phyloP scores from a whole-genome alignment of 306 rosid species.

The Cucurbita pepo region DNA sequence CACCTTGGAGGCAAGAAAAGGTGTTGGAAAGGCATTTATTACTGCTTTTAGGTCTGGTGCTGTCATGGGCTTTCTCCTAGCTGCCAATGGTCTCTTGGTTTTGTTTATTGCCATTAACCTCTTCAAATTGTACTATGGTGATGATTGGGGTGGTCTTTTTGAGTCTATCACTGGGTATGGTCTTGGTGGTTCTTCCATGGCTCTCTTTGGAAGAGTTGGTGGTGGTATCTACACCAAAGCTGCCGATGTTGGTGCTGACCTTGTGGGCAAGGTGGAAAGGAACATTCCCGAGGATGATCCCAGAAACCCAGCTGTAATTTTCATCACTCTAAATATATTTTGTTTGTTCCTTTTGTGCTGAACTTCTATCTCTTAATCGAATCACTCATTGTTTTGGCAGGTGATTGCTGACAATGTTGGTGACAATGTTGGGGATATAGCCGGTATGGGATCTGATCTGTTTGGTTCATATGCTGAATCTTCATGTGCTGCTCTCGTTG shows the following conservation, averaged over 20 bases:
- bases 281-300: slow-evolving; percentile 96
- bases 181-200: slow-evolving; percentile 98
- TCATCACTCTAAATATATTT: background rate
- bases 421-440: slow-evolving; percentile 94
- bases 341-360: background rate
- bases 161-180: slow-evolving; percentile 98
- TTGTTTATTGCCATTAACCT: slow-evolving; percentile 59
- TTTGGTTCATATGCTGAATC: slow-evolving; percentile 97
- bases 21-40: slow-evolving; percentile 93
- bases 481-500: slow-evolving; percentile 96
- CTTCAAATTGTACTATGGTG: slow-evolving; percentile 83
- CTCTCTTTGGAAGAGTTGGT: slow-evolving; percentile 93
- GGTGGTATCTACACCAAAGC: slow-evolving; percentile 98
- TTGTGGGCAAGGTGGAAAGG: slow-evolving; percentile 87
- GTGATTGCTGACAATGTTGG: slow-evolving; percentile 98
- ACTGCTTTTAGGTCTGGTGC: slow-evolving; percentile 91
- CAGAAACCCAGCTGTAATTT: slow-evolving; percentile 92
- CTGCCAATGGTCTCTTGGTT: slow-evolving; percentile 89
- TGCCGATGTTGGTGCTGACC: slow-evolving; percentile 99
- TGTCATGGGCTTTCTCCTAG: slow-evolving; percentile 92
- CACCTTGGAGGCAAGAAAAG: slow-evolving; percentile 82
- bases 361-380: background rate
- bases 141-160: slow-evolving; percentile 90
- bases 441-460: slow-evolving; percentile 98
- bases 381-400: slow-evolving; percentile 18